A percentile compares a stretch with the other conserved stretches of the same genome.
These are phyloP conservation scores for Pilaira anomala DNA, from an alignment of 192 early-diverging fungal genomes.

Conservation along the genomic window DNA sequence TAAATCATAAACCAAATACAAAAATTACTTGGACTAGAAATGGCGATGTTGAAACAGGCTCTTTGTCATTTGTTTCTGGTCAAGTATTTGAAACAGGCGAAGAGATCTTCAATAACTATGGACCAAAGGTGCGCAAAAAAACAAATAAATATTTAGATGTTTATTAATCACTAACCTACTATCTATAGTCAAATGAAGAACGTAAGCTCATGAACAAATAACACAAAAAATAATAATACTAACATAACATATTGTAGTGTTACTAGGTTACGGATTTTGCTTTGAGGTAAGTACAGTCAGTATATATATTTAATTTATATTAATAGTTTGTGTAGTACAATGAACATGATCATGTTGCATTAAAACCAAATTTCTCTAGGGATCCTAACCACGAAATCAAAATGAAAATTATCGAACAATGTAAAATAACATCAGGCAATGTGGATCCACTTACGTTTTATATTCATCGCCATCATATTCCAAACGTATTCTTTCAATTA, in stretches of 20 bases:
- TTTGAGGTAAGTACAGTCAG: conserved; percentile 32
- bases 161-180: too few species aligned
- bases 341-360: conserved; percentile 50
- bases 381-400: conserved; percentile 49
- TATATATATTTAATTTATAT: neutral
- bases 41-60: conserved; percentile 27
- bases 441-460: conserved; percentile 40
- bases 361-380: conserved; percentile 58
- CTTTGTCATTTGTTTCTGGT: conserved; percentile 45
- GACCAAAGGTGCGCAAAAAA: conserved; percentile 52
- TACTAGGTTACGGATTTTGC: conserved; percentile 70
- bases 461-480: conserved; percentile 43
- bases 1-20: conserved; percentile 60
- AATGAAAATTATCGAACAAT: conserved; percentile 42
- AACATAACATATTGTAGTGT: conserved; percentile 28
- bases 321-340: conserved; percentile 36
- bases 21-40: conserved; percentile 53
- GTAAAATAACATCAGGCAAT: conserved; percentile 29
- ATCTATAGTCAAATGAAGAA: conserved; percentile 61
- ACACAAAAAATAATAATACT: neutral
- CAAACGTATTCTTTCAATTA: conserved; percentile 44
- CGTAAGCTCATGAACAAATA: conserved; percentile 33
- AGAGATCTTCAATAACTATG: conserved; percentile 67
- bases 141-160: neutral
- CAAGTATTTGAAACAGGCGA: conserved; percentile 35